Percentiles rank a stretch among this genome's conserved stretches.
These are phyloP conservation scores for Ophiostoma sp. DNA, from an alignment of 2,329 filamentous ascomycete species.

Conservation along the genomic window DNA sequence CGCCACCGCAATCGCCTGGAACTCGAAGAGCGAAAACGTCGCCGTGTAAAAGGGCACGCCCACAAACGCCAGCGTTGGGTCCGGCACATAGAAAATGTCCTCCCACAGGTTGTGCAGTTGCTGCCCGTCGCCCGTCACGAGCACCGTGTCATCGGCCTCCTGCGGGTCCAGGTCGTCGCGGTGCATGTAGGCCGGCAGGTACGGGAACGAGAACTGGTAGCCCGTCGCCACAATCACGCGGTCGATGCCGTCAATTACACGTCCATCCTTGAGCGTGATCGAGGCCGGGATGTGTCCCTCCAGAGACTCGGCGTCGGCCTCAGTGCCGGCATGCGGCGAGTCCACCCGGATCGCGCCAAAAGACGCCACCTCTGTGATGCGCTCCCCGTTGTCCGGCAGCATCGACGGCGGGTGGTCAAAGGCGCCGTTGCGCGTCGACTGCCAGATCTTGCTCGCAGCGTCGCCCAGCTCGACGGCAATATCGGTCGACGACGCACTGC, in stretches of 20 bases:
- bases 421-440: slow-evolving; percentile 53
- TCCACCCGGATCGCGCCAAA: slow-evolving; percentile 34
- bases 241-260: slow-evolving; percentile 51
- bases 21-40: slow-evolving; percentile 65
- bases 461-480: slow-evolving; percentile 39
- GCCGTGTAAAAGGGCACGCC: slow-evolving; percentile 61
- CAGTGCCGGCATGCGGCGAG: background rate
- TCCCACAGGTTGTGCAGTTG: slow-evolving; percentile 54
- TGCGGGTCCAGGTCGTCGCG: slow-evolving; percentile 34
- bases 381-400: slow-evolving; percentile 48
- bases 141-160: slow-evolving; percentile 32
- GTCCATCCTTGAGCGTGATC: slow-evolving; percentile 49
- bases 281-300: slow-evolving; percentile 43
- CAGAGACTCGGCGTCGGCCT: slow-evolving; percentile 15
- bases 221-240: slow-evolving; percentile 61
- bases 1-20: slow-evolving; percentile 58
- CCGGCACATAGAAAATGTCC: slow-evolving; percentile 66
- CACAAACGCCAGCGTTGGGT: slow-evolving; percentile 58
- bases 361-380: slow-evolving; percentile 47
- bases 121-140: slow-evolving; percentile 38
- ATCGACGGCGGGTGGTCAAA: slow-evolving; percentile 53
- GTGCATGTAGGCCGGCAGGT: slow-evolving; percentile 46
- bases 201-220: slow-evolving; percentile 49
- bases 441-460: slow-evolving; percentile 38
- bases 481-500: slow-evolving; percentile 41